Conservation (phyloP, 306 rosid genomes). For the Lagenaria siceraria region DNA sequence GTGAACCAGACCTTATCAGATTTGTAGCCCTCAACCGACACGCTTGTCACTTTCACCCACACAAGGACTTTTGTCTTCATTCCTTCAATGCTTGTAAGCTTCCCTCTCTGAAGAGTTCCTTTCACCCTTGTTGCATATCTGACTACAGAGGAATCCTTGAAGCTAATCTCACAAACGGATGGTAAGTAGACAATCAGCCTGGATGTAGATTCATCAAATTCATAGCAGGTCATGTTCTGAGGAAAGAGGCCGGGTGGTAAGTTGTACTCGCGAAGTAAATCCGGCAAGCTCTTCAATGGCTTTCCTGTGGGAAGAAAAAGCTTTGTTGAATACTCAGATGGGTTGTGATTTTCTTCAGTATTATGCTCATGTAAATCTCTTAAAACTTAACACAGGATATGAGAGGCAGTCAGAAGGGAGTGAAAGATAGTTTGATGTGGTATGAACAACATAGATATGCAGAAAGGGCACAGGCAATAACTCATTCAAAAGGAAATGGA, state of each 20-base stretch:
- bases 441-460: background rate
- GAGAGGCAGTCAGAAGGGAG: background rate
- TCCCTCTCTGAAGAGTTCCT: conserved; percentile 66
- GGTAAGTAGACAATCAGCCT: conserved; percentile 77
- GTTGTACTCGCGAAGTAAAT: conserved; percentile 85
- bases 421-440: background rate
- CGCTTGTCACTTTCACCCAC: conserved; percentile 89
- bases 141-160: conserved; percentile 77
- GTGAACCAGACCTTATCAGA: conserved; percentile 85
- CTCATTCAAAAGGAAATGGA: background rate
- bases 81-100: conserved; percentile 73
- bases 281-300: conserved; percentile 65
- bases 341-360: background rate
- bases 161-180: conserved; percentile 66
- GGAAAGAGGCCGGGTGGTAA: conserved; percentile 86
- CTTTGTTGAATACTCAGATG: background rate
- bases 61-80: conserved; percentile 87
- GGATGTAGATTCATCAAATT: conserved; percentile 65
- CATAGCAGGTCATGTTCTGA: conserved; percentile 61
- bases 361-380: background rate
- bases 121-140: conserved; percentile 67
- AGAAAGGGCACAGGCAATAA: background rate
- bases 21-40: conserved; percentile 68
- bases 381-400: background rate
- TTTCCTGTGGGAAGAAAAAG: conserved; percentile 37